Conservation (phyloP, 139 green algal genomes). For the Chlamydomonas asymmetrica region DNA sequence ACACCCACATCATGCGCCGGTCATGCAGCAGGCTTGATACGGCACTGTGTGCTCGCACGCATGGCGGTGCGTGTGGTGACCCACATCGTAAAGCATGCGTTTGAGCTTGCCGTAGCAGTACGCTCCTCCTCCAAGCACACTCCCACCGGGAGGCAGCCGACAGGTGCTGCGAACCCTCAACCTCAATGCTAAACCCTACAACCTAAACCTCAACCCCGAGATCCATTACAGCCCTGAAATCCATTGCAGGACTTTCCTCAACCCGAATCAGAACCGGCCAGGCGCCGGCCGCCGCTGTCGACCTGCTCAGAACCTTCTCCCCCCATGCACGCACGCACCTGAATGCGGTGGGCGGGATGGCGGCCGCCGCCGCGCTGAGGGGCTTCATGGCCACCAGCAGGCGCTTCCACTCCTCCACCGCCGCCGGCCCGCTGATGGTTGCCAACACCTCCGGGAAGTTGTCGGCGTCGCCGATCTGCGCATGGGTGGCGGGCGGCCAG, state of each 20-base stretch:
- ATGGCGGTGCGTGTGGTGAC: neutral
- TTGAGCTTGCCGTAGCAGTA: neutral
- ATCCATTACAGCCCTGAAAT: too few species aligned
- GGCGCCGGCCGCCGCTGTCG: too few species aligned
- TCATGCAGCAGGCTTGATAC: neutral
- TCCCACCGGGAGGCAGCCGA: slow-evolving; percentile 5
- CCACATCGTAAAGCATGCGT: neutral
- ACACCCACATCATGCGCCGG: neutral
- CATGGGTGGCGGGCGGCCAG: neutral
- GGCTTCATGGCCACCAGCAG: slow-evolving; percentile 85
- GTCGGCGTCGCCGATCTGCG: slow-evolving; percentile 71
- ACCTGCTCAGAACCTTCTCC: neutral
- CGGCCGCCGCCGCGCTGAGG: slow-evolving; percentile 71
- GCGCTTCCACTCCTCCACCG: slow-evolving; percentile 52
- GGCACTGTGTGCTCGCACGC: neutral
- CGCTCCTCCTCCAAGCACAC: neutral
- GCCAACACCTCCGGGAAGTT: slow-evolving; percentile 73
- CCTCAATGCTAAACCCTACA: too few species aligned
- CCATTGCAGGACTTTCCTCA: too few species aligned
- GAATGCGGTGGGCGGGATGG: slow-evolving; percentile 86
- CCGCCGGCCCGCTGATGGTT: slow-evolving; percentile 43
- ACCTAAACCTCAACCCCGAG: too few species aligned
- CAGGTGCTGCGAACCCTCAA: too few species aligned
- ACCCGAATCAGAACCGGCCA: too few species aligned
- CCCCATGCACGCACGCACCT: slow-evolving; percentile 40